Percentiles rank a stretch among this genome's conserved stretches.
These are phyloP conservation scores for Elymus sibiricus DNA, from an alignment of 176 grass and related monocot species.

Conservation along the genomic window DNA sequence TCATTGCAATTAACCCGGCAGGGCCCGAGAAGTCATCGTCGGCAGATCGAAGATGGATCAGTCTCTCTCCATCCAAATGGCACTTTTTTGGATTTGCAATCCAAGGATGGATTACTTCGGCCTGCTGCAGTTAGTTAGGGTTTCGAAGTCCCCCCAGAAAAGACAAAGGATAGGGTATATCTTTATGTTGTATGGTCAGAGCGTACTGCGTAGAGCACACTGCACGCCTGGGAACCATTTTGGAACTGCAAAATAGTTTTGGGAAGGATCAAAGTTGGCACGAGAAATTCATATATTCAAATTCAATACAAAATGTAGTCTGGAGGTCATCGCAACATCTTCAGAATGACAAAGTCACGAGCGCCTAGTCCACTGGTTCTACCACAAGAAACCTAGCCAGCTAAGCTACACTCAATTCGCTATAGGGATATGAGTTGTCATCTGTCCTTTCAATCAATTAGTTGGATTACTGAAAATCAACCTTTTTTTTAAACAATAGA, in stretches of 20 bases:
- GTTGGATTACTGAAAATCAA: too few relatives aligned
- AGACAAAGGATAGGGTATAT: background rate
- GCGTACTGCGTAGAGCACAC: background rate
- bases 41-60: background rate
- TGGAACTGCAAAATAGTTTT: background rate
- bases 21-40: slow-evolving; percentile 12
- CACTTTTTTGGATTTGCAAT: slow-evolving; percentile 33
- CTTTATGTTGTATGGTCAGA: background rate
- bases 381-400: too few relatives aligned
- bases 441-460: too few relatives aligned
- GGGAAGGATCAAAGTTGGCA: background rate
- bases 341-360: too few relatives aligned
- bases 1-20: slow-evolving; percentile 36
- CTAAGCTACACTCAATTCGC: too few relatives aligned
- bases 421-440: too few relatives aligned
- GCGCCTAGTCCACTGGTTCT: too few relatives aligned
- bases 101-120: slow-evolving; percentile 23
- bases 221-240: background rate
- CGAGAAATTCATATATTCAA: background rate
- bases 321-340: too few relatives aligned
- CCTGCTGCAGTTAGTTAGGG: slow-evolving; percentile 2
- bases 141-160: background rate
- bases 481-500: too few relatives aligned
- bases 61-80: slow-evolving; percentile 29
- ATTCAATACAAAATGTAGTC: background rate